A percentile compares a stretch with the other conserved stretches of the same genome.
These are phyloP conservation scores for Bacterosira constricta DNA, from an alignment of 108 stramenopile species.

Conservation along the genomic window DNA sequence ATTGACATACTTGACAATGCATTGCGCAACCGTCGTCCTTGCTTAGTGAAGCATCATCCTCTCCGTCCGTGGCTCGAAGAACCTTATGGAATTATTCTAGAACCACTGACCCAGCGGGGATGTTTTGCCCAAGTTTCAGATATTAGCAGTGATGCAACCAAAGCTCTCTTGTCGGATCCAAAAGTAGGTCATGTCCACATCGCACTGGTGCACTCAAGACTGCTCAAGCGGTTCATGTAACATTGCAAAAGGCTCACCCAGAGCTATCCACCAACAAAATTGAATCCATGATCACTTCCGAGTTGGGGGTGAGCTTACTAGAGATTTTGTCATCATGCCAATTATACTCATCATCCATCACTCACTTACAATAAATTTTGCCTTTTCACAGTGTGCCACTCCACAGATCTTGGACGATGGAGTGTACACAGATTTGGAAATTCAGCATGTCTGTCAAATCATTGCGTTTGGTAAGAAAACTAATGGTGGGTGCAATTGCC, in stretches of 20 bases:
- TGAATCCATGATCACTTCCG: slow-evolving; percentile 13
- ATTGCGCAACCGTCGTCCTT: neutral
- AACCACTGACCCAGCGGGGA: slow-evolving; percentile 12
- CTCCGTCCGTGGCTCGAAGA: slow-evolving; percentile 22
- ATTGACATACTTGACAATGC: slow-evolving; percentile 19
- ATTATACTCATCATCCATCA: too few species aligned
- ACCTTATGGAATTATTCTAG: slow-evolving; percentile 9
- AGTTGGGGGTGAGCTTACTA: too few species aligned
- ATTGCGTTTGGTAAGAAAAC: slow-evolving; percentile 23
- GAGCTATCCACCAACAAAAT: neutral
- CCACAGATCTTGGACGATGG: slow-evolving; percentile 12
- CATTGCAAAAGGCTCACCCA: slow-evolving; percentile 2
- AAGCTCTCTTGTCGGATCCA: slow-evolving; percentile 4
- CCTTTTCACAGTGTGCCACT: too few species aligned
- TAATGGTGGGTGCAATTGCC: slow-evolving; percentile 34
- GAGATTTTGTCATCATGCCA: too few species aligned
- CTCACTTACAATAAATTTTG: too few species aligned
- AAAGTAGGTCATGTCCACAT: slow-evolving; percentile 25
- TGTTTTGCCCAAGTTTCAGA: slow-evolving; percentile 12
- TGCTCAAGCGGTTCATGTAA: slow-evolving; percentile 1
- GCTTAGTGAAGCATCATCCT: slow-evolving; percentile 31
- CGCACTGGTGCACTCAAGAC: slow-evolving; percentile 14
- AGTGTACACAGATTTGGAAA: slow-evolving; percentile 5
- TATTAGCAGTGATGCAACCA: neutral
- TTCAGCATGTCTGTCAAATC: neutral